Conservation (phyloP, 2,329 filamentous ascomycete species). For the Microdochium paspali region DNA sequence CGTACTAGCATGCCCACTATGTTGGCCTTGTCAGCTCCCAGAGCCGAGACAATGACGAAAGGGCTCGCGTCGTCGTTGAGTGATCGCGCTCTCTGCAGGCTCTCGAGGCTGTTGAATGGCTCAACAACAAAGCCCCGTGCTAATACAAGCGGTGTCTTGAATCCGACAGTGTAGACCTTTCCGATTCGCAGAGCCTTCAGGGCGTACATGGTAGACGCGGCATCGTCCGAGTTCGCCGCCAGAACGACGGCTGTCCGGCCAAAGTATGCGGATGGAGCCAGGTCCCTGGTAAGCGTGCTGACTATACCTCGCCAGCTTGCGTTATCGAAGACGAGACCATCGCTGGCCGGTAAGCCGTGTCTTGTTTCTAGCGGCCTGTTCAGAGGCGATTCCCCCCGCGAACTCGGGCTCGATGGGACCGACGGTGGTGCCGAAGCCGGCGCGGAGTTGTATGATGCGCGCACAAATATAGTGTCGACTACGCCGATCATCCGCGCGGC, state of each 20-base stretch:
- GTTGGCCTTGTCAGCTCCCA: slow-evolving; percentile 69
- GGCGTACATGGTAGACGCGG: slow-evolving; percentile 70
- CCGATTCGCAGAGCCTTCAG: slow-evolving; percentile 66
- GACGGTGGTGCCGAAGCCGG: slow-evolving; percentile 35
- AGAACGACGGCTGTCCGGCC: slow-evolving; percentile 68
- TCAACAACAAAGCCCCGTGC: slow-evolving; percentile 62
- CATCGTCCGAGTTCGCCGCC: slow-evolving; percentile 63
- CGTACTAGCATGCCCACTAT: slow-evolving; percentile 70
- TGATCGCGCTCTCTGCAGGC: slow-evolving; percentile 41
- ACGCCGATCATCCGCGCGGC: slow-evolving; percentile 71
- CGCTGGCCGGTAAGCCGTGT: slow-evolving; percentile 33
- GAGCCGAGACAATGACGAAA: slow-evolving; percentile 72
- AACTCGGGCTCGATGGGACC: slow-evolving; percentile 36
- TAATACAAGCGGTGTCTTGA: slow-evolving; percentile 55
- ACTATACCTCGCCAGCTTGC: slow-evolving; percentile 80
- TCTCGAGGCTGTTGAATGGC: slow-evolving; percentile 68
- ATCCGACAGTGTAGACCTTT: slow-evolving; percentile 78
- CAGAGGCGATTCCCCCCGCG: slow-evolving; percentile 14
- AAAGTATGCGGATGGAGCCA: slow-evolving; percentile 73
- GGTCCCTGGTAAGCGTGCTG: slow-evolving; percentile 69
- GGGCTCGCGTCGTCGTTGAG: slow-evolving; percentile 47
- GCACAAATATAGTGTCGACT: slow-evolving; percentile 71
- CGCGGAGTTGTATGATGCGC: slow-evolving; percentile 31
- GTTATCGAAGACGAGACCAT: slow-evolving; percentile 66
- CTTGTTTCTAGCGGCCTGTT: slow-evolving; percentile 3